phyloP scores from a whole-genome alignment of 768 basidiomycete genomes.

The Boletus edulis region DNA sequence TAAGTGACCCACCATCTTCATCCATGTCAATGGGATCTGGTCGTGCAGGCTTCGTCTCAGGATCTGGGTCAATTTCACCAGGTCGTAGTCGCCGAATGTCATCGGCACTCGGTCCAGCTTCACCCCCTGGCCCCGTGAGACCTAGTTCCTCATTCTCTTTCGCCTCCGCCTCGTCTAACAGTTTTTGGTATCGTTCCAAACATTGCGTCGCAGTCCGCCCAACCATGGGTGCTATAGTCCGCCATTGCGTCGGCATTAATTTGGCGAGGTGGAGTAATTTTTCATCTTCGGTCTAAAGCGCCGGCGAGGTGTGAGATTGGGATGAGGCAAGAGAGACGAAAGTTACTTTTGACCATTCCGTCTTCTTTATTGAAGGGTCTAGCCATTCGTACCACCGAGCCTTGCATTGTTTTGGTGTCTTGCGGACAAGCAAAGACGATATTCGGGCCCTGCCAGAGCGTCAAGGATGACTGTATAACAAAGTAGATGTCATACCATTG shows the following conservation, averaged over 20 bases:
- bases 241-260: slow-evolving; percentile 99
- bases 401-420: slow-evolving; percentile 99
- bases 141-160: slow-evolving; percentile 97
- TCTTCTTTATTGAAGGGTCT: slow-evolving; percentile 99
- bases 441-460: slow-evolving; percentile 78
- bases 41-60: slow-evolving; percentile 96
- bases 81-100: slow-evolving; percentile 87
- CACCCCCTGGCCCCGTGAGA: slow-evolving; percentile 75
- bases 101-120: slow-evolving; percentile 86
- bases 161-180: slow-evolving; percentile 94
- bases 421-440: slow-evolving; percentile 93
- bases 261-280: slow-evolving; percentile 97
- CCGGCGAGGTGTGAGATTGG: not conserved
- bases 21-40: slow-evolving; percentile 99
- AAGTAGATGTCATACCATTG: slow-evolving; percentile 60
- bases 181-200: slow-evolving; percentile 95
- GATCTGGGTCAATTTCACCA: slow-evolving; percentile 98
- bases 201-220: slow-evolving; percentile 98
- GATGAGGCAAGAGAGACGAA: not conserved
- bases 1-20: slow-evolving; percentile 76
- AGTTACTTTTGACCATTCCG: slow-evolving; percentile 95
- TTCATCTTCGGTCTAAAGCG: slow-evolving; percentile 87
- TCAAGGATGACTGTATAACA: not conserved
- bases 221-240: slow-evolving; percentile 97
- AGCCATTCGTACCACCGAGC: slow-evolving; percentile 99